Evolutionary conservation across 768 basidiomycete species (phyloP).

Genomic region (Mycena filopes): DNA sequence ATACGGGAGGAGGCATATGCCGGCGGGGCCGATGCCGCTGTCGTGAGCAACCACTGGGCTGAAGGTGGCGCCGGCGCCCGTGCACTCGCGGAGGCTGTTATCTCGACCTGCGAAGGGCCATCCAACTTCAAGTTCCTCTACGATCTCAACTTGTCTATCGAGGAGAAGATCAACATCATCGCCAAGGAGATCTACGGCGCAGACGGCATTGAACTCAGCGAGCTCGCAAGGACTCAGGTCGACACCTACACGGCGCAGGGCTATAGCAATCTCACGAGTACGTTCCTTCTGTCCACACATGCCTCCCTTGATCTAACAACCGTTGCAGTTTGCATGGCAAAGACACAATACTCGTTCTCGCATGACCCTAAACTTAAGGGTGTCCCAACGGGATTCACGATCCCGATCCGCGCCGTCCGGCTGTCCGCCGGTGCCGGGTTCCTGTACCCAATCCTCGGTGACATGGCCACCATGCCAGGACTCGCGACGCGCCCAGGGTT

Average conservation of each 20-base stretch:
- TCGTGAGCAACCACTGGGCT: constrained; percentile 98
- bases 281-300: constrained; percentile 39
- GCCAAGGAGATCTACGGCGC: constrained; percentile 94
- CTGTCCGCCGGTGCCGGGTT: constrained; percentile 95
- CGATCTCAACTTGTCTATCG: constrained; percentile 83
- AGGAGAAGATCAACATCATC: constrained; percentile 89
- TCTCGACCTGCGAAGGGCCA: constrained; percentile 83
- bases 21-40: constrained; percentile 93
- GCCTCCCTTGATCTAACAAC: constrained; percentile 16
- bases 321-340: constrained; percentile 89
- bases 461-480: constrained; percentile 99
- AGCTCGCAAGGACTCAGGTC: constrained; percentile 85
- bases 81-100: constrained; percentile 91
- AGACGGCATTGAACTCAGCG: constrained; percentile 88
- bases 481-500: constrained; percentile 93
- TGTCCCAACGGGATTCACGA: constrained; percentile 90
- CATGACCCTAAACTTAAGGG: constrained; percentile 93
- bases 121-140: constrained; percentile 95
- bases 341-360: constrained; percentile 98
- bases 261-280: constrained; percentile 81
- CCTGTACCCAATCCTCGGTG: constrained; percentile 93
- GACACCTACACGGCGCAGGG: constrained; percentile 94
- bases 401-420: constrained; percentile 90
- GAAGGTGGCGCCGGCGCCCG: constrained; percentile 92
- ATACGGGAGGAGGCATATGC: constrained; percentile 82